A percentile compares a stretch with the other conserved stretches of the same genome.
These are phyloP conservation scores for Kodamaea fukazawae DNA, from an alignment of 805 yeast genomes.

Conservation along the genomic window DNA sequence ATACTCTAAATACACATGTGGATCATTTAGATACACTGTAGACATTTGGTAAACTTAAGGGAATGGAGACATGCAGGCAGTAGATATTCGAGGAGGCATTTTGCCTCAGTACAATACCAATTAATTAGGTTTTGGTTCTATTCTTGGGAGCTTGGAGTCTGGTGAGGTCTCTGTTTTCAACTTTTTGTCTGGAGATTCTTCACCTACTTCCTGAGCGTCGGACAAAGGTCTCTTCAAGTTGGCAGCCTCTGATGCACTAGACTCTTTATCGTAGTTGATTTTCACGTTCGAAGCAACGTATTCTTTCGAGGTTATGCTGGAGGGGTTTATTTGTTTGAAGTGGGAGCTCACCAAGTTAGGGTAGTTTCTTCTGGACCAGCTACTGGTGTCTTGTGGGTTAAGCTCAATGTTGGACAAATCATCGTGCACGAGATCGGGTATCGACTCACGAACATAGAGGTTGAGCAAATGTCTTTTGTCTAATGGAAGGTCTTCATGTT, in stretches of 20 bases:
- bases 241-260: background rate
- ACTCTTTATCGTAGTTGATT: slow-evolving; percentile 1
- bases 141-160: background rate
- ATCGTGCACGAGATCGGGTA: slow-evolving; percentile 38
- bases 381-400: slow-evolving; percentile 40
- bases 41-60: no score
- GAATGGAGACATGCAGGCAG: no score
- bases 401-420: slow-evolving; percentile 32
- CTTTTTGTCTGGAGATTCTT: background rate
- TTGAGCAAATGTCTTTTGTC: slow-evolving; percentile 22
- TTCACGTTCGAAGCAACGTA: slow-evolving; percentile 9
- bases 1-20: no score
- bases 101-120: no score
- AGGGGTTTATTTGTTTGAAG: slow-evolving; percentile 31
- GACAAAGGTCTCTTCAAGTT: background rate
- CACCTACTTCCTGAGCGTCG: background rate
- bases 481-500: slow-evolving; percentile 8
- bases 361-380: slow-evolving; percentile 38
- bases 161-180: background rate
- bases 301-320: slow-evolving; percentile 17
- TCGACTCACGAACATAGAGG: slow-evolving; percentile 31
- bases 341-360: slow-evolving; percentile 33
- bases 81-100: no score
- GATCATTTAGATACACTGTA: no score
- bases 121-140: slow-evolving; percentile 1